These are phyloP conservation scores for Arthrobotrys musiformis DNA, from an alignment of 2,329 filamentous ascomycete genomes.

Conservation along the genomic window DNA sequence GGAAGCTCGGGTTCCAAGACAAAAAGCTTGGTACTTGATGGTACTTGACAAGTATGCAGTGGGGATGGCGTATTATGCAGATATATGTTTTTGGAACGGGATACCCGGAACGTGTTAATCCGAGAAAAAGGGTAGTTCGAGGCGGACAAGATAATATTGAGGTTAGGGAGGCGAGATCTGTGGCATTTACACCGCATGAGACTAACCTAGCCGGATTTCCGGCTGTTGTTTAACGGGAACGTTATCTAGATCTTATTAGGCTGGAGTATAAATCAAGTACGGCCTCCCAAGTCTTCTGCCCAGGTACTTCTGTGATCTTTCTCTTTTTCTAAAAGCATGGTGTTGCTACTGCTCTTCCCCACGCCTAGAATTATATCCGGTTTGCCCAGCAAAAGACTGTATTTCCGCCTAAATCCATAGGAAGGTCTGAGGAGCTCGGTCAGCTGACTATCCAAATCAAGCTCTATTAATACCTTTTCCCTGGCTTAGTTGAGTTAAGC, in stretches of 20 bases:
- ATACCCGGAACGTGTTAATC: not conserved
- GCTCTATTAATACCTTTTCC: not conserved
- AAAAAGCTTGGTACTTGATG: not conserved
- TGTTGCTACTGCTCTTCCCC: not conserved
- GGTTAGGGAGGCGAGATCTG: not conserved
- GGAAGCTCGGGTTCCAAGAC: not conserved
- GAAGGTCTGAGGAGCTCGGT: conserved; percentile 1
- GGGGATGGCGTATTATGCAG: not conserved
- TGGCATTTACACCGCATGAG: not conserved
- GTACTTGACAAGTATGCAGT: not conserved
- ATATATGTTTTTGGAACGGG: not conserved
- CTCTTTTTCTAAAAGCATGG: not conserved
- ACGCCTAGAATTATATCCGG: not conserved
- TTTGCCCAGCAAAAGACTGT: not conserved
- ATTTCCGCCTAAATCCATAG: conserved; percentile 18
- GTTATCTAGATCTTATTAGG: not conserved
- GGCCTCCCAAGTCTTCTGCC: not conserved
- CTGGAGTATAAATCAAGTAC: not conserved
- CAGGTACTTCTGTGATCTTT: not conserved
- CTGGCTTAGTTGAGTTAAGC: not conserved
- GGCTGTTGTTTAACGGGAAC: not conserved
- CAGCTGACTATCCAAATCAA: conserved; percentile 12
- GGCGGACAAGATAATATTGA: not conserved
- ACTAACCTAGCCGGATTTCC: not conserved
- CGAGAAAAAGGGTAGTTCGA: not conserved